Evolutionary conservation across 2,329 filamentous ascomycete species (phyloP).

Genomic region (Claviceps maximensis): DNA sequence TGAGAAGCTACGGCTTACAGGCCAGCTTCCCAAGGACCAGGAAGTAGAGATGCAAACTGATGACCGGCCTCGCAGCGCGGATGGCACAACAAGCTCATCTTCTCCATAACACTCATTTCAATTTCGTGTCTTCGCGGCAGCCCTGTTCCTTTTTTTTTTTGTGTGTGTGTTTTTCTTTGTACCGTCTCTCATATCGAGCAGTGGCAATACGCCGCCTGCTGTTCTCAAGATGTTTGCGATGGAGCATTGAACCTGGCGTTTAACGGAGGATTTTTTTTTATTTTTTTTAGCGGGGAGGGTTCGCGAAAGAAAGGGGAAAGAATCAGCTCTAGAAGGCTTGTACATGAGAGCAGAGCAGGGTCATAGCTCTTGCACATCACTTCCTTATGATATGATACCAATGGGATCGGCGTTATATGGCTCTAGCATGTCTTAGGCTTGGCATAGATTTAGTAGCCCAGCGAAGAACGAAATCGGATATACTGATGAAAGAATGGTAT

Average conservation of each 20-base stretch:
- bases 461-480: neutral
- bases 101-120: slow-evolving; percentile 16
- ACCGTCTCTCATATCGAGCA: neutral
- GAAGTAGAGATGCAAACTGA: slow-evolving; percentile 17
- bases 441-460: neutral
- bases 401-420: slow-evolving; percentile 17
- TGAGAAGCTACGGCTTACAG: slow-evolving; percentile 48
- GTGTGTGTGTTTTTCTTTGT: neutral
- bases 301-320: neutral
- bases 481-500: neutral
- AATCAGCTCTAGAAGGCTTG: neutral
- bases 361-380: slow-evolving; percentile 9
- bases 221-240: neutral
- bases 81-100: slow-evolving; percentile 22
- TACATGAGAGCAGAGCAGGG: slow-evolving; percentile 4
- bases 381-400: slow-evolving; percentile 23
- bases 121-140: slow-evolving; percentile 3
- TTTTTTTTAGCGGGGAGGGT: neutral
- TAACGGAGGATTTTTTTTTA: neutral
- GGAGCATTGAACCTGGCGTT: slow-evolving; percentile 5
- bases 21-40: slow-evolving; percentile 18
- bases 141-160: neutral
- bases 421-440: neutral
- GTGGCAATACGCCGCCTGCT: neutral
- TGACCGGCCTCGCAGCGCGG: slow-evolving; percentile 20